phyloP scores from a whole-genome alignment of 805 yeast genomes.

The Ogataea ganodermae region DNA sequence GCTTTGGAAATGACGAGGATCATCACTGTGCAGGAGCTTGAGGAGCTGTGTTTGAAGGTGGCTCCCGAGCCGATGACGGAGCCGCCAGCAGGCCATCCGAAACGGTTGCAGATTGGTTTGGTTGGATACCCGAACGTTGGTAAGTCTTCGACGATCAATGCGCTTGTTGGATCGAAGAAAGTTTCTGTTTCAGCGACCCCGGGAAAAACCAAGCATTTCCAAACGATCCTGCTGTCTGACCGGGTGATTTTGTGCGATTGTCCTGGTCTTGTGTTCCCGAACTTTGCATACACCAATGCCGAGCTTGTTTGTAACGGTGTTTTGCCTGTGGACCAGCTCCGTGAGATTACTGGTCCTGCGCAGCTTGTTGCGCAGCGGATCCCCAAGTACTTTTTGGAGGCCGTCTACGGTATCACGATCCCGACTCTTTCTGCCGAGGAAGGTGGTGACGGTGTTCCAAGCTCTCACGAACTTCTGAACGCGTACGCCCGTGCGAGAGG shows the following conservation, averaged over 20 bases:
- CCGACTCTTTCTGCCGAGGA: slow-evolving; percentile 73
- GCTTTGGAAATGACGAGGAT: slow-evolving; percentile 60
- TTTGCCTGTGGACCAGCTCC: slow-evolving; percentile 94
- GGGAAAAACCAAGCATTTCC: slow-evolving; percentile 98
- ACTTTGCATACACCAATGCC: slow-evolving; percentile 94
- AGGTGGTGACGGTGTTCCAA: slow-evolving; percentile 88
- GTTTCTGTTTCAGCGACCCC: slow-evolving; percentile 99
- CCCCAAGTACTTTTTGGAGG: slow-evolving; percentile 87
- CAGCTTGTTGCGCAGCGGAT: slow-evolving; percentile 83
- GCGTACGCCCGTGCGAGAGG: slow-evolving; percentile 98
- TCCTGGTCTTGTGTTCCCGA: slow-evolving; percentile 98
- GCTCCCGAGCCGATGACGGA: slow-evolving; percentile 70
- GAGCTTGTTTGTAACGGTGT: slow-evolving; percentile 98
- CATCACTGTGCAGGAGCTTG: slow-evolving; percentile 81
- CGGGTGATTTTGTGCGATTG: slow-evolving; percentile 92
- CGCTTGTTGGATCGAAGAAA: slow-evolving; percentile 91
- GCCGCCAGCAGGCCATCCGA: slow-evolving; percentile 57
- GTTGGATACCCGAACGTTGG: slow-evolving; percentile 95
- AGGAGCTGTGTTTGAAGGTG: slow-evolving; percentile 68
- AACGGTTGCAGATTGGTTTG: slow-evolving; percentile 82
- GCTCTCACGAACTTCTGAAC: slow-evolving; percentile 82
- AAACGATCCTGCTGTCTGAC: slow-evolving; percentile 84
- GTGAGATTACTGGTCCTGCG: slow-evolving; percentile 89
- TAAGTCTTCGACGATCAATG: slow-evolving; percentile 92
- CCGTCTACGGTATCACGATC: slow-evolving; percentile 89